Base-by-base conservation (phyloP, 345 rosid species). In the Eucalyptus urophylla region DNA sequence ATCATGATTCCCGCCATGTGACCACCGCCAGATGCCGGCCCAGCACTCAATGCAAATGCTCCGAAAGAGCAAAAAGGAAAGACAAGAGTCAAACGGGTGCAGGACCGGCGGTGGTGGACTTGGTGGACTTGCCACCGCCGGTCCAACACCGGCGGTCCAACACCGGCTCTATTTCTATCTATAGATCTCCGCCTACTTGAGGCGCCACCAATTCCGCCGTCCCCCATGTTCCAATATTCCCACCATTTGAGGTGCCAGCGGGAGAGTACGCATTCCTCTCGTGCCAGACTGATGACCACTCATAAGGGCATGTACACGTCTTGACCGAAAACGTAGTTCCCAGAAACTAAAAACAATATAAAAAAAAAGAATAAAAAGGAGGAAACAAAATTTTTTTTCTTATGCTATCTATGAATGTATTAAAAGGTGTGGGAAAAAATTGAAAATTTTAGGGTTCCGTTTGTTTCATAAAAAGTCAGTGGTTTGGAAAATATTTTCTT, bases 21-120 rank as follows among this genome's bases (percentile, higher is more conserved):
- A 49, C 51, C 80, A 33, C 93, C 93, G 95, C 88, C 93, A 87
- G 80, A 58, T 6, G 92, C 91, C 93, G 92, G 92, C 93, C 91
- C 44, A 58, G 92, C 90, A 11, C 15, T 47, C 90, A 7, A 65
- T 14, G 37, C 76, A n/a, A 15, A n/a, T n/a, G 76, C 76, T 65
- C 58, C 51, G 14, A 49, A 49, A 16, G 51, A 49, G 51, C 51
- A 49, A 49, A 49, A 49, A 49, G 51, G 17, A 49, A 5, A 53
- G 24, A 53, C 8, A 53, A 19, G 27, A 54, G 60, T 54, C 60
- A 54, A 54, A 54, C 25, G 1, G 60, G 25, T 24, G 29, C 25
- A 11, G 65, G 65, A 58, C 29, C 29, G n/a, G 65, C n/a, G 14
- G n/a, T 25, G 65, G 65, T 24, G 65, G 29, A 24, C 65, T 11